phyloP scores from a whole-genome alignment of 805 yeast genomes.

The Candida peoriensis region DNA sequence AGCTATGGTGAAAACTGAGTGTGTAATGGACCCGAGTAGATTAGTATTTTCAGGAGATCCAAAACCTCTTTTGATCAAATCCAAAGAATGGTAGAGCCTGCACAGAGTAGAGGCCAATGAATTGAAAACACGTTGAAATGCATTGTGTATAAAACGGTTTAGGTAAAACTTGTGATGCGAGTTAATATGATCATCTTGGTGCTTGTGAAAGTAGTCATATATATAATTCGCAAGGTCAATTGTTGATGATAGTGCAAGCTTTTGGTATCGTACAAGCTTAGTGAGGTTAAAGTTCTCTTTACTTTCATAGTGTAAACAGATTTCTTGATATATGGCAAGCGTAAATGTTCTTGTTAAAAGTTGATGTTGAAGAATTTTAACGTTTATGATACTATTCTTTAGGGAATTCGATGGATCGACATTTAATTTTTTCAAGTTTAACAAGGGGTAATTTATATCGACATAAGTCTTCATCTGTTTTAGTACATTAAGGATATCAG shows the following conservation, averaged over 20 bases:
- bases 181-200: constrained; percentile 12
- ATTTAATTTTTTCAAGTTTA: constrained; percentile 3
- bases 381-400: constrained; percentile 12
- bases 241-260: background rate
- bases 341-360: constrained; percentile 15
- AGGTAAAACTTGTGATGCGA: constrained; percentile 13
- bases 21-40: constrained; percentile 1
- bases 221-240: constrained; percentile 15
- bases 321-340: constrained; percentile 16
- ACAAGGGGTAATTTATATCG: constrained; percentile 13
- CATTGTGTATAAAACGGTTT: constrained; percentile 17
- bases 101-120: constrained; percentile 12
- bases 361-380: constrained; percentile 11
- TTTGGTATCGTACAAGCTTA: constrained; percentile 11
- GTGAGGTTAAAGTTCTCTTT: constrained; percentile 6
- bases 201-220: constrained; percentile 12
- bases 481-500: constrained; percentile 12
- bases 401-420: constrained; percentile 1
- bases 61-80: constrained; percentile 15
- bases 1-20: constrained; percentile 8
- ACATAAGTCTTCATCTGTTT: constrained; percentile 14
- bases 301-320: constrained; percentile 19
- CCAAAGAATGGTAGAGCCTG: constrained; percentile 19
- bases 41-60: constrained; percentile 1
- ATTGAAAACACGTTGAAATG: constrained; percentile 13